A percentile compares a stretch with the other conserved stretches of the same genome.
These are phyloP conservation scores for Podospora appendiculata DNA, from an alignment of 495 filamentous ascomycete species.

Conservation along the genomic window DNA sequence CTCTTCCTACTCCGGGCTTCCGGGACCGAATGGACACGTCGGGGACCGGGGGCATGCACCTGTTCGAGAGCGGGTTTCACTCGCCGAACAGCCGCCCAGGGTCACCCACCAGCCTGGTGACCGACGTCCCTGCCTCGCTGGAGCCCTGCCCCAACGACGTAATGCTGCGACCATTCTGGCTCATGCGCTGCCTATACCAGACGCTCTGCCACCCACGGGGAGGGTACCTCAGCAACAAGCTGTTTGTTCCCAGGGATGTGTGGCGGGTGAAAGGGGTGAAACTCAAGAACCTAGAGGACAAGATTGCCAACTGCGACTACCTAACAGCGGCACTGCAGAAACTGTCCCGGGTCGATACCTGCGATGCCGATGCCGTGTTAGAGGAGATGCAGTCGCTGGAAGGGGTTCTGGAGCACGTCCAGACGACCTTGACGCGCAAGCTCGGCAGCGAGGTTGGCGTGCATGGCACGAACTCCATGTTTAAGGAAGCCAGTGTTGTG, in stretches of 20 bases:
- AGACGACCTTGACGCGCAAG: conserved; percentile 67
- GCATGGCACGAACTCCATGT: conserved; percentile 56
- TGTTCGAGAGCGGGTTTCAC: conserved; percentile 82
- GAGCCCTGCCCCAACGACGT: conserved; percentile 88
- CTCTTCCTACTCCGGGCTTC: conserved; percentile 55
- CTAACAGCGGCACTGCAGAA: conserved; percentile 85
- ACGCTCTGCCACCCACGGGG: conserved; percentile 86
- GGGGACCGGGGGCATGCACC: conserved; percentile 60
- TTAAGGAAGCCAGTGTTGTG: conserved; percentile 49
- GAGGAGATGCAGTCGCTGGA: conserved; percentile 97
- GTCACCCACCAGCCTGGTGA: conserved; percentile 50
- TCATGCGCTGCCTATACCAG: conserved; percentile 89
- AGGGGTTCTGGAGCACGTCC: conserved; percentile 75
- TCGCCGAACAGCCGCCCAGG: conserved; percentile 56
- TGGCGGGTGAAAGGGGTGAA: conserved; percentile 95
- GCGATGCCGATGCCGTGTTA: conserved; percentile 81
- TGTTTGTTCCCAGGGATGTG: conserved; percentile 87
- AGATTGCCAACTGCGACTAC: conserved; percentile 87
- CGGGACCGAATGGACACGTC: conserved; percentile 41
- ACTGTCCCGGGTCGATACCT: conserved; percentile 73
- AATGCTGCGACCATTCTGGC: conserved; percentile 88
- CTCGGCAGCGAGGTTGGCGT: conserved; percentile 87
- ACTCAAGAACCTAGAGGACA: conserved; percentile 83
- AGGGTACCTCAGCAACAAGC: conserved; percentile 80
- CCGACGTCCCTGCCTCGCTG: conserved; percentile 59